A percentile compares a stretch with the other conserved stretches of the same genome.
Evolutionary conservation across 2,329 filamentous ascomycete species (phyloP).

Genomic region (Clarireedia monteithiana): DNA sequence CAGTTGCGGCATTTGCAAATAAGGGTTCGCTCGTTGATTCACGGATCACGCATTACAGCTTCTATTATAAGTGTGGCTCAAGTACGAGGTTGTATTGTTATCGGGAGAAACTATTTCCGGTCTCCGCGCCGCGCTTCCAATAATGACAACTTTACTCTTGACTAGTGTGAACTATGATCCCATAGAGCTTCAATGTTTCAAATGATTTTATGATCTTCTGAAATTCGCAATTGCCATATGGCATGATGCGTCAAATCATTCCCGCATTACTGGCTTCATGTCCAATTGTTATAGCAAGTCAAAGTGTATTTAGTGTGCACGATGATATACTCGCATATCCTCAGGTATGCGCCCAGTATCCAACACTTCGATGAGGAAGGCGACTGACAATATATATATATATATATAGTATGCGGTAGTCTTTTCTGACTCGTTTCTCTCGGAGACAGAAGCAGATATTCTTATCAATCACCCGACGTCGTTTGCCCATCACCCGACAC

Average conservation of each 20-base stretch:
- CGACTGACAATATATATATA: constrained; percentile 14
- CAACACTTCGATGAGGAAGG: background rate
- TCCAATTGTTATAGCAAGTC: constrained; percentile 39
- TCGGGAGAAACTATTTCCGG: background rate
- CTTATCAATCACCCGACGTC: constrained; percentile 33
- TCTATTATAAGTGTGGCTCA: background rate
- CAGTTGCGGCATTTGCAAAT: background rate
- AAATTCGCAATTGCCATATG: constrained; percentile 22
- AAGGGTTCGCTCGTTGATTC: background rate
- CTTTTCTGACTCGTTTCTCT: constrained; percentile 53
- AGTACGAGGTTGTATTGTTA: background rate
- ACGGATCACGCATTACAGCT: background rate
- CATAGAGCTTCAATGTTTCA: background rate
- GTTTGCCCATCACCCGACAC: constrained; percentile 17
- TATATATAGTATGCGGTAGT: constrained; percentile 51
- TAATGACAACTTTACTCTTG: constrained; percentile 8
- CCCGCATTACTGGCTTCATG: constrained; percentile 22
- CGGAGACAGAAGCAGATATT: constrained; percentile 46
- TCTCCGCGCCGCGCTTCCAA: background rate
- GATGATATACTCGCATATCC: constrained; percentile 67
- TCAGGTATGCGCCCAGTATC: constrained; percentile 40
- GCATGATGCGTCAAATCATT: constrained; percentile 27
- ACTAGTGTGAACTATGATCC: background rate
- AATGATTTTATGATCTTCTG: constrained; percentile 6
- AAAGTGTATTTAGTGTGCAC: constrained; percentile 59